Base-by-base conservation (phyloP, 2,329 filamentous ascomycete genomes). In the Calonectria henricotiae region DNA sequence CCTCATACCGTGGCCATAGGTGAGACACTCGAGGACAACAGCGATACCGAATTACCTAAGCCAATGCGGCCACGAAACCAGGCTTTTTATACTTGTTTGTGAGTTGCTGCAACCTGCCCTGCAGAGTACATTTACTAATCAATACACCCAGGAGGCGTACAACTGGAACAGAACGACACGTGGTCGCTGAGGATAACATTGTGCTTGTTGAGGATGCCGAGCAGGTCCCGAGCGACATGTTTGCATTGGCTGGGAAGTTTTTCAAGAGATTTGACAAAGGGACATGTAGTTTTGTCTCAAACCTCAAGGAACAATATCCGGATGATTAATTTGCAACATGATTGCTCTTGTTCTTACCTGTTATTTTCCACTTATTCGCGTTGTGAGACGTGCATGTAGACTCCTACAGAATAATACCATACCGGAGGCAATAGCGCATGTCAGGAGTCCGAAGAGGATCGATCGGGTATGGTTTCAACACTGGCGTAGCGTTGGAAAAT, bases 1-100 rank as follows among this genome's bases (percentile, higher is more conserved):
- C 69, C 76, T 63, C 78, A 75, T 62, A 73, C 75, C 37, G 73
- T 75, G 68, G 73, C 76, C 55, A 73, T 79, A 67, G 74, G 76
- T 58, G 76, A 77, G 65, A 74, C 75, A 54, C 68, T 74, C 17
- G 75, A 78, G 62, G 73, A 75, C 58, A 75, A 77, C 69, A 78
- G 74, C 63, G 70, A 77, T 71, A 78, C 75, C 67, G 76, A 78
- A 70, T 69, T 78, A 58, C 76, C 76, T 39, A 77, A 71, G 58
- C 71, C 75, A 60, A 68, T 76, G 51, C 74, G 77, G 8, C 77
- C 77, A 30, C 78, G 77, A 12, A 79, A 80, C 60, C 77, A 77
- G 39, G 98, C 94, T 76, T 98, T 98, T 80, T 82, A 82, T 51
- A 93, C 95, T 75, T 94, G 94, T 77, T 86, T 98, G 94, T 98